Conservation (phyloP, 176 grass and related monocot genomes). For the Hyparrhenia diplandra region DNA sequence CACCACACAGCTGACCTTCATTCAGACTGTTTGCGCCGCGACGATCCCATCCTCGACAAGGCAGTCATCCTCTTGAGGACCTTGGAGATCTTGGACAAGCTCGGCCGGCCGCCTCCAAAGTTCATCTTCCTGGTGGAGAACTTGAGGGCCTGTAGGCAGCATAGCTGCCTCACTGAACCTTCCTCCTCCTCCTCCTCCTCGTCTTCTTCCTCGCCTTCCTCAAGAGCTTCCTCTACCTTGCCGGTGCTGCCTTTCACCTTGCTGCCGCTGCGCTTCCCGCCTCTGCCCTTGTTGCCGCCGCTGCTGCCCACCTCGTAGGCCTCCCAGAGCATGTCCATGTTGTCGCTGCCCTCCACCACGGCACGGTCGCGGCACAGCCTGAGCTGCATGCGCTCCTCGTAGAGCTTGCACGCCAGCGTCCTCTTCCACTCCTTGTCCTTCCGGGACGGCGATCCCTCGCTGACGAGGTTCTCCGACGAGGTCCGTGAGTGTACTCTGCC, state of each 20-base stretch:
- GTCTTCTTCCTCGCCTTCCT: neutral
- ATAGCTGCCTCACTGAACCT: conserved; percentile 52
- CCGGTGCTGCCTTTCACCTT: neutral
- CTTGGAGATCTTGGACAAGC: conserved; percentile 77
- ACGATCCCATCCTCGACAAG: conserved; percentile 46
- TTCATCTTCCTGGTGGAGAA: conserved; percentile 87
- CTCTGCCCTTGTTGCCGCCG: neutral
- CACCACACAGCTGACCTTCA: neutral
- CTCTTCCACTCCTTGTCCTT: conserved; percentile 88
- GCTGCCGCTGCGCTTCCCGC: conserved; percentile 12
- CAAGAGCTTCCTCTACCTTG: conserved; percentile 1
- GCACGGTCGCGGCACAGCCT: conserved; percentile 56
- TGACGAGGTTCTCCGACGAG: conserved; percentile 41
- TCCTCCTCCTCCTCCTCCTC: conserved; percentile 26
- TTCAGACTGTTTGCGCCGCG: conserved; percentile 6
- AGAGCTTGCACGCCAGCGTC: conserved; percentile 87
- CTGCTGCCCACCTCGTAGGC: conserved; percentile 78
- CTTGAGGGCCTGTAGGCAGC: conserved; percentile 86
- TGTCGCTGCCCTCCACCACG: conserved; percentile 49
- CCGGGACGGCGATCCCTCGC: conserved; percentile 40
- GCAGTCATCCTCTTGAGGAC: conserved; percentile 62
- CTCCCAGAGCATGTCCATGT: conserved; percentile 98
- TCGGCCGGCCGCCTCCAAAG: conserved; percentile 68
- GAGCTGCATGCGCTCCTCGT: conserved; percentile 77
- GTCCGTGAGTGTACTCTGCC: conserved; percentile 33